These are phyloP conservation scores for Lentinus polychrous DNA, from an alignment of 1,284 basidiomycete species.

Conservation along the genomic window DNA sequence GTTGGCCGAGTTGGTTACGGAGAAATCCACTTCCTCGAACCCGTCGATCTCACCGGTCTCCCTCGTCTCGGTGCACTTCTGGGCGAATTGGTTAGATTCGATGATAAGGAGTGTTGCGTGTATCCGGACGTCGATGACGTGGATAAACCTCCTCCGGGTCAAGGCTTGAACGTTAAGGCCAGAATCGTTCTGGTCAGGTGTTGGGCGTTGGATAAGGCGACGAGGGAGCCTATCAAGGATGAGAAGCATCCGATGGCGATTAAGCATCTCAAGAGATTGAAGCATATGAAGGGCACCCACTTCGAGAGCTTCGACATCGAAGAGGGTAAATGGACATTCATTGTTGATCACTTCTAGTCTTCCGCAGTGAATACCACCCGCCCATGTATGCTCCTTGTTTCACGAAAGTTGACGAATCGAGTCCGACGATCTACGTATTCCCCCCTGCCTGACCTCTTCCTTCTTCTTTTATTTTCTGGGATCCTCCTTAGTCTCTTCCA, in stretches of 20 bases:
- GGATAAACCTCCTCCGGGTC: conserved; percentile 76
- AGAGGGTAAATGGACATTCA: conserved; percentile 90
- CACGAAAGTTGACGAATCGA: no score
- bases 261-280: conserved; percentile 80
- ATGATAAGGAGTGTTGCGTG: conserved; percentile 87
- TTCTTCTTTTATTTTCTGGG: not conserved
- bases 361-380: not conserved
- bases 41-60: conserved; percentile 89
- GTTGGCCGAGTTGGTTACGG: conserved; percentile 92
- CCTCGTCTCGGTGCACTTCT: conserved; percentile 76
- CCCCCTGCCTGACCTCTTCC: not conserved
- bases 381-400: no score
- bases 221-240: conserved; percentile 87
- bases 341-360: conserved; percentile 81
- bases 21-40: conserved; percentile 83
- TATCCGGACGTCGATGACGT: conserved; percentile 84
- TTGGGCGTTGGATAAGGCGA: conserved; percentile 90
- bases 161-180: conserved; percentile 88
- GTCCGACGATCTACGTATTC: not conserved
- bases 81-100: conserved; percentile 86
- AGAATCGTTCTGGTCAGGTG: conserved; percentile 76
- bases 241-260: conserved; percentile 62
- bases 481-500: no score
- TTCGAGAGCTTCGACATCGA: conserved; percentile 80
- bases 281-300: conserved; percentile 79